Percentiles rank a stretch among this genome's conserved stretches.
These are phyloP conservation scores for Kodamaea kaohsiungensis DNA, from an alignment of 805 yeast genomes.

Conservation along the genomic window DNA sequence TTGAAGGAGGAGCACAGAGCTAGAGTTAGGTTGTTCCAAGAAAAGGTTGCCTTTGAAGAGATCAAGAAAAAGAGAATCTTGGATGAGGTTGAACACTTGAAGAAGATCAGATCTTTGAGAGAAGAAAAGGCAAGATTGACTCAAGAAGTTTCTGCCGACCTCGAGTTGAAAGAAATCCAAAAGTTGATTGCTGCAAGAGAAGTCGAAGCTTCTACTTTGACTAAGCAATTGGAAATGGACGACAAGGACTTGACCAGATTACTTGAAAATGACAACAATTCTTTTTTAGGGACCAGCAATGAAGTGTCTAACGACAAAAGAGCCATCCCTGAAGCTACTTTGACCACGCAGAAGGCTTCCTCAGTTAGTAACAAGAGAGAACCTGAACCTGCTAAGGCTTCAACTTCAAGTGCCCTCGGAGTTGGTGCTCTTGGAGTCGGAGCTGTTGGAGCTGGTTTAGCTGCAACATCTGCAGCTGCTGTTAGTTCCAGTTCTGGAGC, in stretches of 20 bases:
- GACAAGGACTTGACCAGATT: slow-evolving; percentile 25
- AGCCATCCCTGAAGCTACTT: slow-evolving; percentile 11
- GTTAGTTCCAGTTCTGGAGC: slow-evolving; percentile 21
- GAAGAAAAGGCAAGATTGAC: slow-evolving; percentile 38
- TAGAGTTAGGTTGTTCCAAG: slow-evolving; percentile 28
- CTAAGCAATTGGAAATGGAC: slow-evolving; percentile 35
- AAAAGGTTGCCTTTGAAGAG: slow-evolving; percentile 37
- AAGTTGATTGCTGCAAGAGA: slow-evolving; percentile 35
- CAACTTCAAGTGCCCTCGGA: slow-evolving; percentile 18
- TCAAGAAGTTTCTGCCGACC: slow-evolving; percentile 20
- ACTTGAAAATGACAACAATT: slow-evolving; percentile 13
- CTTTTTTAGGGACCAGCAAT: slow-evolving; percentile 26
- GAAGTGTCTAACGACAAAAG: slow-evolving; percentile 29
- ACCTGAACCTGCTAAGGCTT: slow-evolving; percentile 8
- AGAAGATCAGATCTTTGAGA: slow-evolving; percentile 38
- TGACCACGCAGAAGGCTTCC: background rate
- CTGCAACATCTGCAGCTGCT: slow-evolving; percentile 29
- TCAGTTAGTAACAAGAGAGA: slow-evolving; percentile 9
- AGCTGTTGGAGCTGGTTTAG: slow-evolving; percentile 29
- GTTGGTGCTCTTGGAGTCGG: slow-evolving; percentile 20
- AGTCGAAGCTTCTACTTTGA: slow-evolving; percentile 31
- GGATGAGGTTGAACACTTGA: slow-evolving; percentile 42
- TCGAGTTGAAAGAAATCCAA: slow-evolving; percentile 26
- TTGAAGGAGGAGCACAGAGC: slow-evolving; percentile 37
- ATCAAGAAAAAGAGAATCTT: slow-evolving; percentile 37